Evolutionary conservation across 129 eudicot genomes (phyloP).

Genomic region (Deinandra increscens): DNA sequence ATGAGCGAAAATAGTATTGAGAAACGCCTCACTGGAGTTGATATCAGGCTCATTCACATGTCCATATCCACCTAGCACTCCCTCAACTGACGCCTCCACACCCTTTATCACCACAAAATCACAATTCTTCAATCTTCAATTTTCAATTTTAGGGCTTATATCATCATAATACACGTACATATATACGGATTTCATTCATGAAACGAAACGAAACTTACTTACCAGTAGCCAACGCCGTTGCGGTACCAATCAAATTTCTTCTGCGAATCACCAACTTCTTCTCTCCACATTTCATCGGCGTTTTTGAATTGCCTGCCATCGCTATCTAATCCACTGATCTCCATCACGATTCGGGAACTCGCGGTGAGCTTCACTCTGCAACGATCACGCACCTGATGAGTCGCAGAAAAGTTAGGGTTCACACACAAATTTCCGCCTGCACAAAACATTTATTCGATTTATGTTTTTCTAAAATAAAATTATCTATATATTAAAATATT

Average conservation of each 20-base stretch:
- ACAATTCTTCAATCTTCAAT: no score
- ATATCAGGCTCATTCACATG: no score
- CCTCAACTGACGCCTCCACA: neutral
- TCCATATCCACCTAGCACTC: no score
- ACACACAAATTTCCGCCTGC: constrained; percentile 11
- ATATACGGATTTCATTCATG: no score
- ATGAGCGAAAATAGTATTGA: constrained; percentile 55
- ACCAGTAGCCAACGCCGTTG: constrained; percentile 79
- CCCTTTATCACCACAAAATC: no score
- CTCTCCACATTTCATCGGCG: constrained; percentile 94
- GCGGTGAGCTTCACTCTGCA: neutral
- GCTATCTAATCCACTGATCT: constrained; percentile 62
- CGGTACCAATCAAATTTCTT: constrained; percentile 73
- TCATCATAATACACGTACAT: no score
- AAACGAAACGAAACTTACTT: constrained; percentile 49
- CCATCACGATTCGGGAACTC: constrained; percentile 39
- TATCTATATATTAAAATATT: no score
- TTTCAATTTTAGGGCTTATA: no score
- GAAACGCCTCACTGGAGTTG: constrained; percentile 67
- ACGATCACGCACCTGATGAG: neutral
- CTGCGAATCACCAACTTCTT: constrained; percentile 71
- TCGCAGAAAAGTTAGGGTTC: constrained; percentile 12
- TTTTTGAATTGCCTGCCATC: constrained; percentile 74
- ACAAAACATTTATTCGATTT: neutral
- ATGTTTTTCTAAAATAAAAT: no score